Evolutionary conservation across 306 rosid species (phyloP), one percentile per base, ranked within the genome.

Genomic region (Betula pendula): DNA sequence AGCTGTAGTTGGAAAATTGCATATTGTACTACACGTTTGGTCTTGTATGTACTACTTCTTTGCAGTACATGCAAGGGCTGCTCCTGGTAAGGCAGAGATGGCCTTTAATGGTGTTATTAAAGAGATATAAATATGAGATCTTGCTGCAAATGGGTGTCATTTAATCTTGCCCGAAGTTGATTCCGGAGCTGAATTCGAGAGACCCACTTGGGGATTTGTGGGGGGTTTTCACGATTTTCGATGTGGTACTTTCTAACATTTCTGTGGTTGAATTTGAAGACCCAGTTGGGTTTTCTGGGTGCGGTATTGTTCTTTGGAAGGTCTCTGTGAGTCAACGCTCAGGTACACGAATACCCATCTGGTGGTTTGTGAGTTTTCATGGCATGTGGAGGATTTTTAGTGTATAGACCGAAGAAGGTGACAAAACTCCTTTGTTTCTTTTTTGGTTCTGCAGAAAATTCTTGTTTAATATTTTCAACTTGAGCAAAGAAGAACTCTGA

Each of bases 11-110:
- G 49, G 49, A 45, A 45, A 10, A 13, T 45, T 45, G 49, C 14
- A 10, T 45, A 42, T 45, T 45, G 49, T 45, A 45, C 49, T 45
- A 45, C 49, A 45, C 49, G 2, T 45, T 10, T 2, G 16, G 15
- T 10, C 49, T 1, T 45, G 42, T 38, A 38, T 11, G 49, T 45
- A 45, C 10, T 44, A 44, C 49, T 45, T 45, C 49, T 45, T 45
- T 45, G 49, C 49, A 45, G 88, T 88, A 84, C 90, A 82, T 81
- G 79, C 84, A 76, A 29, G 38, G 63, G 3, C 38, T 17, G 16
- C 50, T 6, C 31, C 0, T 25, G 19, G 13, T 11, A 2, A 25
- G 12, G 10, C 31, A 3, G 11, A 27, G 42, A 22, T 65, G 70
- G 50, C 17, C 33, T 38, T 20, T 51, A 9, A 29, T 5, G 42